Evolutionary conservation across 805 yeast genomes (phyloP), one percentile per base, ranked within the genome.

Genomic region (Ogataea sp.): DNA sequence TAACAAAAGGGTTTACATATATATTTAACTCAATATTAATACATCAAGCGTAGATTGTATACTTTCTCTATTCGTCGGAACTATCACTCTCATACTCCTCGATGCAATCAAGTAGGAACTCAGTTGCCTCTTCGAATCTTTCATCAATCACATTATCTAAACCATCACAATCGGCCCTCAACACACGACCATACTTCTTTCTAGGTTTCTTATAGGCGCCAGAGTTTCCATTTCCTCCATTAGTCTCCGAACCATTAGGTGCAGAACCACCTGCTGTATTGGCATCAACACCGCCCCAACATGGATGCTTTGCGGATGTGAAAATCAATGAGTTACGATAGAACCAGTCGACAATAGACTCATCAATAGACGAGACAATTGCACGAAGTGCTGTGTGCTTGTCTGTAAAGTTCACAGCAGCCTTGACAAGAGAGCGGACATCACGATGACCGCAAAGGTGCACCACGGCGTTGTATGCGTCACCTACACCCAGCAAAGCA

Each of bases 191-290:
- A 53, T 80, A 87, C 59, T 88, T 90, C 59, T 85, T 79, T 55
- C 97, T 75, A 29, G 96, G 96, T 54, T 80, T 73, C 53, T 86
- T 87, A n/a, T n/a, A n/a, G n/a, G n/a, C n/a, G n/a, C n/a, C n/a
- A n/a, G n/a, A n/a, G n/a, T n/a, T n/a, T n/a, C n/a, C n/a, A n/a
- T n/a, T n/a, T n/a, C n/a, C n/a, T n/a, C n/a, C n/a, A n/a, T n/a
- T n/a, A 38, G 51, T 50, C 38, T 51, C 44, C 17, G 18, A 18
- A 24, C 18, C 28, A 28, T 56, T 53, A 20, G 48, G 51, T 33
- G 61, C 27, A 10, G 25, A 65, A 17, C 57, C 67, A 8, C 47
- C 41, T 3, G 53, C 59, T 36, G 5, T 16, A 2, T 6, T 7
- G 5, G 17, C 18, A 21, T 55, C 56, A 21, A 48, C 55, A 27